These are phyloP conservation scores for Ogataea siamensis DNA, from an alignment of 805 yeast species.

Conservation along the genomic window DNA sequence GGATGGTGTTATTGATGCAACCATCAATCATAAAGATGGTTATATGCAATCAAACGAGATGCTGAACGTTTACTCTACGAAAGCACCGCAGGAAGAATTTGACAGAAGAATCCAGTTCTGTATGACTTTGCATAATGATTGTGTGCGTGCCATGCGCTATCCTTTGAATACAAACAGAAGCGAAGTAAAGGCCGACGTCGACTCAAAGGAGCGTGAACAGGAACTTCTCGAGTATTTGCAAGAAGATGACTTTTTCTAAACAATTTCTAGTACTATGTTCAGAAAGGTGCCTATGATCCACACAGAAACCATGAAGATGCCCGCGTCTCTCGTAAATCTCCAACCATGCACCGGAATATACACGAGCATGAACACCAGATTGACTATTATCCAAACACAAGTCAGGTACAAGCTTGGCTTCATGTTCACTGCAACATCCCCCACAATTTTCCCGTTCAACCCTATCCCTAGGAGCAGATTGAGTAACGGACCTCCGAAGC, in stretches of 20 bases:
- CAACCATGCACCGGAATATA: conserved; percentile 42
- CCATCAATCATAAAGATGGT: conserved; percentile 85
- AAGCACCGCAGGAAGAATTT: conserved; percentile 80
- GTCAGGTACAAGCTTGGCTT: conserved; percentile 41
- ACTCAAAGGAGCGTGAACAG: conserved; percentile 55
- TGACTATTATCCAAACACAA: conserved; percentile 39
- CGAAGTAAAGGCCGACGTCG: conserved; percentile 50
- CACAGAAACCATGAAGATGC: conserved; percentile 37
- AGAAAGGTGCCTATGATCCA: conserved; percentile 42
- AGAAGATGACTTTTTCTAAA: conserved; percentile 47
- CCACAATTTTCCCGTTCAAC: conserved; percentile 57
- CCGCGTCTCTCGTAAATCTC: conserved; percentile 40
- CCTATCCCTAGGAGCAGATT: conserved; percentile 81
- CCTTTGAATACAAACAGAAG: conserved; percentile 57
- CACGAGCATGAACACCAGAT: conserved; percentile 37
- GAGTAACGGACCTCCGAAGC: conserved; percentile 89
- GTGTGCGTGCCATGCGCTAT: conserved; percentile 93
- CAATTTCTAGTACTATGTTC: conserved; percentile 30
- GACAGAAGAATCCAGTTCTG: conserved; percentile 94
- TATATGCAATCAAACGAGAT: conserved; percentile 88
- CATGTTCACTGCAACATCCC: conserved; percentile 32
- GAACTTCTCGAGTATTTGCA: conserved; percentile 38
- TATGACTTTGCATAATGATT: conserved; percentile 83
- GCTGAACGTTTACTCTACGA: conserved; percentile 82
- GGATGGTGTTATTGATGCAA: conserved; percentile 96